These are phyloP conservation scores for Diaporthe destruens DNA, from an alignment of 2,329 filamentous ascomycete genomes.

Conservation along the genomic window DNA sequence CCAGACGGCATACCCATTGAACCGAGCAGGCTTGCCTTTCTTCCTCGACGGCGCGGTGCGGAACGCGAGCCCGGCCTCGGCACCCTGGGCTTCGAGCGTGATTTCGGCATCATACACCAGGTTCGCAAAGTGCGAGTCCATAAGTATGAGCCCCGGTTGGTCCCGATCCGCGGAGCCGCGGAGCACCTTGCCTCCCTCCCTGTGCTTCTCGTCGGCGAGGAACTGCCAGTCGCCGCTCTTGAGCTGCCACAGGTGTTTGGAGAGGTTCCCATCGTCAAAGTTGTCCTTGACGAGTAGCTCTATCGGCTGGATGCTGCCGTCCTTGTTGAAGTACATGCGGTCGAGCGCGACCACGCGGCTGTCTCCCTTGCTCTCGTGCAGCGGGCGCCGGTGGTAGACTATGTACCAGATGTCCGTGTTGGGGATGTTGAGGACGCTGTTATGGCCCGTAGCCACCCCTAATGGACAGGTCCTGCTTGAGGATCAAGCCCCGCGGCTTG, in stretches of 20 bases:
- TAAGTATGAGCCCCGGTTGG: neutral
- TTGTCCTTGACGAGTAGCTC: conserved; percentile 13
- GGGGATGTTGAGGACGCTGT: conserved; percentile 34
- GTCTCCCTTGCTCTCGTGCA: conserved; percentile 4
- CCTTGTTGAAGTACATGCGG: conserved; percentile 23
- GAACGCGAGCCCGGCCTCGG: conserved; percentile 13
- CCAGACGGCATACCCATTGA: conserved; percentile 25
- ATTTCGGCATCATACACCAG: neutral
- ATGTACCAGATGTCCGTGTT: conserved; percentile 39
- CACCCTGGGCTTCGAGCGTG: neutral
- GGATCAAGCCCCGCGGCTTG: conserved; percentile 1
- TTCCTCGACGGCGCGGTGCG: neutral
- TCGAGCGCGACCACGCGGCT: conserved; percentile 31
- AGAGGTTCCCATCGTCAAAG: conserved; percentile 18
- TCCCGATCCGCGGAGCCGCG: neutral
- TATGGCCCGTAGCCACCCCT: conserved; percentile 32
- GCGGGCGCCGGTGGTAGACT: conserved; percentile 30
- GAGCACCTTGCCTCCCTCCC: neutral
- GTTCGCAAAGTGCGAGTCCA: conserved; percentile 18
- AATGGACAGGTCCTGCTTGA: conserved; percentile 19
- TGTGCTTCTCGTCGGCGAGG: neutral
- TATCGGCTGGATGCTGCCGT: conserved; percentile 32
- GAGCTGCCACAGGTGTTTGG: neutral
- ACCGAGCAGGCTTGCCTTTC: neutral
- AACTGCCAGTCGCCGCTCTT: neutral